Base-by-base conservation (phyloP, 805 yeast genomes). In the Pichia membranifaciens region DNA sequence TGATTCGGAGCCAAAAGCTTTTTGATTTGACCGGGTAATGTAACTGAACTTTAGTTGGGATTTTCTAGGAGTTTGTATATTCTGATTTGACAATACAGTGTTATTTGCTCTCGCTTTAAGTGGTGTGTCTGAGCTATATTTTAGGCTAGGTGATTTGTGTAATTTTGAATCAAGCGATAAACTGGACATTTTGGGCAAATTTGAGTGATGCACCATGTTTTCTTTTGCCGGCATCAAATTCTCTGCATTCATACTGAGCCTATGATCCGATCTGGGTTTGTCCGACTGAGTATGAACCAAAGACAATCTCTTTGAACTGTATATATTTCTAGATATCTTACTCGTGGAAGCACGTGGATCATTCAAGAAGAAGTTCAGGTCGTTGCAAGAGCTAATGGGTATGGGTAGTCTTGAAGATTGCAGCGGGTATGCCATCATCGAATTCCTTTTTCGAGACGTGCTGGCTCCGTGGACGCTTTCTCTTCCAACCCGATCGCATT, bases 61-160 rank as follows among this genome's bases (percentile, higher is more conserved):
- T 25, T 25, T 25, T 25, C 10, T 25, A 7, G 10, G 29, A 25
- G 10, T n/a, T n/a, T n/a, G 29, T 7, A 8, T 10, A 25, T 25
- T 25, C 29, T 25, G 7, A 10, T 10, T 25, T 25, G 29, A 10
- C 10, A 10, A 8, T 25, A 25, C 10, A 25, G 2, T 15, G 23
- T 34, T 34, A 21, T 37, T 37, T 20, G 21, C 23, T 9, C 5
- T 37, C 23, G 23, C 9, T 9, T 20, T 17, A 15, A 37, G 23
- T 1, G 40, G 40, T 8, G 40, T 18, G 21, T 15, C 17, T 10
- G 25, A 13, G 17, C 28, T 8, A 9, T 28, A 34, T 17, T 16
- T 8, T 3, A 32, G 16, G 28, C 46, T 47, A 5, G 41, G 37
- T 6, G 46, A 41, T 47, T 38, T 38, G 10, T 44, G 46, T 16